Percentiles rank a stretch among this genome's conserved stretches.
Conservation (phyloP, 306 rosid species). For the Arachis hypogaea region DNA sequence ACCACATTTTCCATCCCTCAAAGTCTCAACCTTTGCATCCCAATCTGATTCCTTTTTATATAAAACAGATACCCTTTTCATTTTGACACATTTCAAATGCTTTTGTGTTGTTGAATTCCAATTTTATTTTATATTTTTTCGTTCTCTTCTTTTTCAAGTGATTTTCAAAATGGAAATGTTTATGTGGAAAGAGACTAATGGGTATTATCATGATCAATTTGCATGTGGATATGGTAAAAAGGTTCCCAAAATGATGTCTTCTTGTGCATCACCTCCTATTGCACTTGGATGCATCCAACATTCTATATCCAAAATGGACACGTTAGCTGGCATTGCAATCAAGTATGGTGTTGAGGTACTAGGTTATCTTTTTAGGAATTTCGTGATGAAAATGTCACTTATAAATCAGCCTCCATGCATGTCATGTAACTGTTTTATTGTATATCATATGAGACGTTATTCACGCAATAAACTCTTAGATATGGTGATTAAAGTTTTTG, state of each 20-base stretch:
- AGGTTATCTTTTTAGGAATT: background rate
- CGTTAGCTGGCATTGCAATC: constrained; percentile 86
- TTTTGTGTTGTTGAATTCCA: constrained; percentile 37
- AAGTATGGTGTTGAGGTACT: constrained; percentile 88
- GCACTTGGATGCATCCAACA: constrained; percentile 54
- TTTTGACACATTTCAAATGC: background rate
- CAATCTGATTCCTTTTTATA: background rate
- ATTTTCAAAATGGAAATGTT: constrained; percentile 52
- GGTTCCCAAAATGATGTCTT: background rate
- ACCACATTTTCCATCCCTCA: background rate
- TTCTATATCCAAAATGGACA: constrained; percentile 69
- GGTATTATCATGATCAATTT: constrained; percentile 16
- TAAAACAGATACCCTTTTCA: background rate
- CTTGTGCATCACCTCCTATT: constrained; percentile 32
- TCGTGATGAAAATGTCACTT: background rate
- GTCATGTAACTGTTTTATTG: background rate
- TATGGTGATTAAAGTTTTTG: no score
- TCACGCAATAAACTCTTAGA: background rate
- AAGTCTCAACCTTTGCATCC: constrained; percentile 7
- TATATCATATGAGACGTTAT: background rate
- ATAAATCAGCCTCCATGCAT: background rate
- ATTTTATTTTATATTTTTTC: background rate
- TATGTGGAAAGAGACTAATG: constrained; percentile 45
- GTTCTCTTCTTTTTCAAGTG: background rate
- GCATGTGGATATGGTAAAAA: constrained; percentile 28